Base-by-base conservation (phyloP, 176 grass and related monocot species). In the Lolium rigidum region DNA sequence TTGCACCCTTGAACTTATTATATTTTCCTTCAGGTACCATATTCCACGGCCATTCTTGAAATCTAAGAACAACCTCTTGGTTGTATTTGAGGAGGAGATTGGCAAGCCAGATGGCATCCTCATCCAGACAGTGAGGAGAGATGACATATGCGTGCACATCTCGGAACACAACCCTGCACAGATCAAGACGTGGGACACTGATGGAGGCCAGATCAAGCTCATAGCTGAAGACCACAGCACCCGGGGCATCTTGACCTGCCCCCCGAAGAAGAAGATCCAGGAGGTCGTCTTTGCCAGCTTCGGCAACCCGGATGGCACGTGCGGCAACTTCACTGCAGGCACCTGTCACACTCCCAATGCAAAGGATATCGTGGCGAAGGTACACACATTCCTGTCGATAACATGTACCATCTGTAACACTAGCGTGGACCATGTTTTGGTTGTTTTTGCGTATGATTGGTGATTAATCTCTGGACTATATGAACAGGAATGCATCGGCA, bases 271-370 rank as follows among this genome's bases (percentile, higher is more conserved):
- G 90, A 78, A 71, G 25, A 92, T 98, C 78, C 76, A 92, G 46
- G 80, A 93, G 83, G 74, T 98, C 10, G 86, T 88, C 79, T 98
- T 95, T 2, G 96, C 96, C 55, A 95, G 96, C 86, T 95, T 91
- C 5, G 96, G 96, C 28, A 98, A 95, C 86, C 96, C 93, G 3
- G 64, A 21, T 7, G 96, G 96, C 17, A 15, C 52, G 12, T 98
- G 96, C 43, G 96, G 90, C 64, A 94, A 91, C 86, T 94, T 95
- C 86, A 94, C 90, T 1, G 35, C 17, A 1, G 96, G 96, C 14
- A 88, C 44, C 56, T 98, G 96, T 75, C 91, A 94, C 81, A 79
- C 92, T 80, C 88, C 88, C 4, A 24, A 80, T 17, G 84, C 88
- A 20, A 84, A 86, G 67, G 75, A 60, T 3, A 7, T 95, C 25